These are phyloP conservation scores for Russula dissimulans DNA, from an alignment of 768 basidiomycete genomes.

Conservation along the genomic window DNA sequence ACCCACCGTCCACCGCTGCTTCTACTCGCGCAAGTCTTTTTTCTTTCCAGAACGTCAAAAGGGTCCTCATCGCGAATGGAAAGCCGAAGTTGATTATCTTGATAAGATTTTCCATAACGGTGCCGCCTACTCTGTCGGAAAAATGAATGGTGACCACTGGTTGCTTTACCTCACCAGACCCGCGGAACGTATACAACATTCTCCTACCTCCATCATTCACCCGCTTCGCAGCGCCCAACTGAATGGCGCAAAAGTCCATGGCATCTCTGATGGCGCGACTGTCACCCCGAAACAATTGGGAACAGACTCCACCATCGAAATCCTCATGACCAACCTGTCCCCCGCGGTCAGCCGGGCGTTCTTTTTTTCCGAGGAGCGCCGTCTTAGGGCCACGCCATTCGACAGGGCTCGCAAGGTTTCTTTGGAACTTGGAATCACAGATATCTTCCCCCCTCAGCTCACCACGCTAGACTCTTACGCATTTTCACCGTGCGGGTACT, in stretches of 20 bases:
- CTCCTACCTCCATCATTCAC: constrained; percentile 2
- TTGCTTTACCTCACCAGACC: constrained; percentile 84
- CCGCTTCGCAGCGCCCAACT: constrained; percentile 15
- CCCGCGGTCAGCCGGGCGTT: constrained; percentile 70
- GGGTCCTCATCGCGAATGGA: constrained; percentile 92
- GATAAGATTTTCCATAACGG: constrained; percentile 85
- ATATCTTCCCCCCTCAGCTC: constrained; percentile 69
- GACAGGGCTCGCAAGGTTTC: constrained; percentile 56
- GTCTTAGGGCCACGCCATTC: constrained; percentile 29
- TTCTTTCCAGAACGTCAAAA: constrained; percentile 97
- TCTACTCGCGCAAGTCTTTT: constrained; percentile 98
- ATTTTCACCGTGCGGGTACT: constrained; percentile 94
- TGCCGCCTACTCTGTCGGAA: constrained; percentile 92
- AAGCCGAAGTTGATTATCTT: constrained; percentile 82
- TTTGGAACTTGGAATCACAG: constrained; percentile 62
- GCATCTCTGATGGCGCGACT: constrained; percentile 15
- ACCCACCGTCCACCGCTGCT: constrained; percentile 74
- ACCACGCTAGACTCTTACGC: constrained; percentile 88
- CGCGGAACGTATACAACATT: constrained; percentile 24
- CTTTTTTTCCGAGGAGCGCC: constrained; percentile 36
- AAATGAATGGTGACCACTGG: constrained; percentile 99
- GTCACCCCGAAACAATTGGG: constrained; percentile 11
- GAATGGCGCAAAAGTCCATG: constrained; percentile 9
- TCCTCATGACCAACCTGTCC: constrained; percentile 90
- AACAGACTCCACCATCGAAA: constrained; percentile 93